Percentiles rank a stretch among this genome's conserved stretches.
Evolutionary conservation across 108 stramenopile genomes (phyloP).

Genomic region (Thalassiosira profunda): DNA sequence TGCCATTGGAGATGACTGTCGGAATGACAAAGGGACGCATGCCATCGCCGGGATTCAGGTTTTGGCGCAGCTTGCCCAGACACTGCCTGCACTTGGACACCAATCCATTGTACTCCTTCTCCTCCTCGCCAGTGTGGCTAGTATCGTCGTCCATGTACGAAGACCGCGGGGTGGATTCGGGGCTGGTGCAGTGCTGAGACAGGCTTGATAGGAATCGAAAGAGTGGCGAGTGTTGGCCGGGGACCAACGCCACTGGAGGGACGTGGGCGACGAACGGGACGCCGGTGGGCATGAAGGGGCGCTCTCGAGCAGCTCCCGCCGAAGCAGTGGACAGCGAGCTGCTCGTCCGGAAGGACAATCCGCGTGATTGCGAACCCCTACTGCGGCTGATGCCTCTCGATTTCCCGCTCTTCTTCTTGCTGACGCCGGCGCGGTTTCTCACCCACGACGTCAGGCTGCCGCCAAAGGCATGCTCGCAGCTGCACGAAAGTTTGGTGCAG

Average conservation of each 20-base stretch:
- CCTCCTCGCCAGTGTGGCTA: background rate
- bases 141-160: background rate
- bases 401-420: conserved; percentile 5
- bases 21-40: conserved; percentile 17
- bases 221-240: conserved; percentile 1
- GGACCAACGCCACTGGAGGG: no score
- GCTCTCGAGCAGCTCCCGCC: background rate
- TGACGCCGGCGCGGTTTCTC: background rate
- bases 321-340: no score
- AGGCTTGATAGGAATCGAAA: conserved; percentile 22
- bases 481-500: conserved; percentile 20
- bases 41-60: background rate
- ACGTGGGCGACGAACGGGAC: no score
- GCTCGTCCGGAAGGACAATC: no score
- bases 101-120: background rate
- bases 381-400: background rate
- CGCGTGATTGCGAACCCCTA: background rate
- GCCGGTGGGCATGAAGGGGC: no score
- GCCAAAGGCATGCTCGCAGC: background rate
- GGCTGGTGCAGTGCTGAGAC: background rate
- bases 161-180: background rate
- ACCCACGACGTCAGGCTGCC: conserved; percentile 2
- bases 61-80: background rate
- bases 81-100: conserved; percentile 7
- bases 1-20: background rate